Percentiles rank a stretch among this genome's conserved stretches.
These are phyloP conservation scores for Rhodotorula sp. DNA, from an alignment of 1,284 basidiomycete genomes.

Conservation along the genomic window DNA sequence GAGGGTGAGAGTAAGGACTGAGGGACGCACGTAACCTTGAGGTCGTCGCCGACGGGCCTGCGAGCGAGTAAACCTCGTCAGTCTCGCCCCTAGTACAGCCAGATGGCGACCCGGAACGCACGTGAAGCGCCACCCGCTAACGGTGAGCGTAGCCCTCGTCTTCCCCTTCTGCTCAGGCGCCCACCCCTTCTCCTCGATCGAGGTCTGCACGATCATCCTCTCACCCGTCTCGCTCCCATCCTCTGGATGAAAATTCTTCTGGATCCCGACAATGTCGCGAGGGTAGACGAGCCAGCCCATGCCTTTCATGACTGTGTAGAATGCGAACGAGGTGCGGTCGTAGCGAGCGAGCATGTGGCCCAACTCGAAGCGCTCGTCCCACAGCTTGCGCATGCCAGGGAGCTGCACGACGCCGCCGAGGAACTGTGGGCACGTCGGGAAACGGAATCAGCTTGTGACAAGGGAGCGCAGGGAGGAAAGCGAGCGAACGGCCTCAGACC, in stretches of 20 bases:
- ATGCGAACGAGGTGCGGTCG: constrained; percentile 15
- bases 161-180: constrained; percentile 33
- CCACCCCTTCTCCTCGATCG: constrained; percentile 15
- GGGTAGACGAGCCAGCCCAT: constrained; percentile 30
- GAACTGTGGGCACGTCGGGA: constrained; percentile 8
- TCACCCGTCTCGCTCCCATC: constrained; percentile 13
- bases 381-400: constrained; percentile 29
- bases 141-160: constrained; percentile 29
- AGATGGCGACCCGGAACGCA: not conserved
- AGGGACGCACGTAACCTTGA: constrained; percentile 18
- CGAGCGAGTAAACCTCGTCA: not conserved
- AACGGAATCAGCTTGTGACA: no score
- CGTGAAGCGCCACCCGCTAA: constrained; percentile 30
- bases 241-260: constrained; percentile 20
- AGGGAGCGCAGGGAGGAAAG: not conserved
- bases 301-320: constrained; percentile 33
- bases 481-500: constrained; percentile 15
- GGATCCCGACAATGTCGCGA: constrained; percentile 33
- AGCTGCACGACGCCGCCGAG: constrained; percentile 30
- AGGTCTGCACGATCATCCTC: constrained; percentile 28
- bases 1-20: no score
- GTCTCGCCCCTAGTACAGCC: no score
- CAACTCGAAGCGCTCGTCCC: constrained; percentile 30
- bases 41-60: constrained; percentile 23
- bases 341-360: constrained; percentile 27